These are phyloP conservation scores for Amaranthus palmeri DNA, from an alignment of 148 eudicot genomes.

Conservation along the genomic window DNA sequence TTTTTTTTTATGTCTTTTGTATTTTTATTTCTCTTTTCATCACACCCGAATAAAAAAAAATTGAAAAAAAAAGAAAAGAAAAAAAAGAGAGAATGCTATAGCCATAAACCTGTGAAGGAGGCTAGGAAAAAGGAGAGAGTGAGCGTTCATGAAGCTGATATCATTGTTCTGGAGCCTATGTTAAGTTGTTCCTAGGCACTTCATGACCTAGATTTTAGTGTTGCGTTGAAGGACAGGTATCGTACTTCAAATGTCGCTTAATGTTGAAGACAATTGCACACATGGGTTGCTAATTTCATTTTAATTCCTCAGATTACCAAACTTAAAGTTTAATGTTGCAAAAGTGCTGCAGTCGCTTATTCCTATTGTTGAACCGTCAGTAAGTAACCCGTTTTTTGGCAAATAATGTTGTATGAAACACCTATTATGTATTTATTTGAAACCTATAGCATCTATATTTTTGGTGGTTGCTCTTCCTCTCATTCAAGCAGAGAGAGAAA, in stretches of 20 bases:
- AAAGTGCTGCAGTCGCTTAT: slow-evolving; percentile 82
- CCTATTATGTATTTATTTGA: neutral
- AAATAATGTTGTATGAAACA: neutral
- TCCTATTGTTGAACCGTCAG: slow-evolving; percentile 74
- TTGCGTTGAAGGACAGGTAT: slow-evolving; percentile 85
- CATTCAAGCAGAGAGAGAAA: too few relatives aligned
- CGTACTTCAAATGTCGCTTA: slow-evolving; percentile 8
- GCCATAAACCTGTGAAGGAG: too few relatives aligned
- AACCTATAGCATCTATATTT: neutral
- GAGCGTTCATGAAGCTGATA: too few relatives aligned
- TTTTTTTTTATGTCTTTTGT: too few relatives aligned
- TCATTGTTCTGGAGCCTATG: too few relatives aligned
- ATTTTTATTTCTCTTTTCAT: too few relatives aligned
- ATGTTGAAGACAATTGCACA: neutral
- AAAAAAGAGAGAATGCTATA: too few relatives aligned
- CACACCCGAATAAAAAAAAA: too few relatives aligned
- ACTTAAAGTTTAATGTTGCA: slow-evolving; percentile 88
- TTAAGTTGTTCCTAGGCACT: too few relatives aligned
- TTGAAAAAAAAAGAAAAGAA: too few relatives aligned
- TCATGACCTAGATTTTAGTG: too few relatives aligned
- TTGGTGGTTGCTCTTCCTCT: neutral
- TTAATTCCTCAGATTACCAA: slow-evolving; percentile 60
- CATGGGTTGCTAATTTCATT: slow-evolving; percentile 10
- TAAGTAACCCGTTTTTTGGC: slow-evolving; percentile 32
- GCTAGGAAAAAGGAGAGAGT: too few relatives aligned